A percentile compares a stretch with the other conserved stretches of the same genome.
phyloP scores from a whole-genome alignment of 2,329 filamentous ascomycete genomes.

The Fusarium aywerte region DNA sequence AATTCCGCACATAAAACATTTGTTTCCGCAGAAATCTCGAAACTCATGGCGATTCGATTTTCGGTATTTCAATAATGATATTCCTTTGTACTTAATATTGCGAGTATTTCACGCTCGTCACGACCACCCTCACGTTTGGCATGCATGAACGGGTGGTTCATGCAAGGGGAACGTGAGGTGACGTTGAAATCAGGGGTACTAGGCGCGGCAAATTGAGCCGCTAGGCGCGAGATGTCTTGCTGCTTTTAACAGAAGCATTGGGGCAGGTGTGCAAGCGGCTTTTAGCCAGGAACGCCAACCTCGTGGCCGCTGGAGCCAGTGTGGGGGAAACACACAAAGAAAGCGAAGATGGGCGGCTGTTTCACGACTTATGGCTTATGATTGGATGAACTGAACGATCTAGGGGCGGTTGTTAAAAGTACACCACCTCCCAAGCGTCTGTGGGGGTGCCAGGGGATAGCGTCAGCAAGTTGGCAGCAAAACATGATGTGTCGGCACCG shows the following conservation, averaged over 20 bases:
- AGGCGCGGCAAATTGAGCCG: constrained; percentile 50
- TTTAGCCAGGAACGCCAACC: constrained; percentile 43
- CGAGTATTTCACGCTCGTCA: constrained; percentile 29
- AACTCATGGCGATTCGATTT: constrained; percentile 33
- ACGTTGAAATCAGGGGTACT: constrained; percentile 46
- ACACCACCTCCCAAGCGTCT: constrained; percentile 55
- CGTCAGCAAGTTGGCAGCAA: constrained; percentile 39
- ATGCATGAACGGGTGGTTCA: constrained; percentile 41
- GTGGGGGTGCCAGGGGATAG: constrained; percentile 42
- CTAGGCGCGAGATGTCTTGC: constrained; percentile 55
- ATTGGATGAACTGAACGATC: constrained; percentile 59
- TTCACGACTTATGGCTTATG: constrained; percentile 64
- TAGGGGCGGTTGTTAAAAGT: constrained; percentile 55
- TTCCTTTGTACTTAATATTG: constrained; percentile 29
- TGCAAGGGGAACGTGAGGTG: constrained; percentile 43
- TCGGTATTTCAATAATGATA: constrained; percentile 30
- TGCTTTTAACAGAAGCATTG: constrained; percentile 53
- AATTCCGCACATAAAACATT: constrained; percentile 31
- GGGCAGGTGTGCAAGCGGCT: constrained; percentile 44
- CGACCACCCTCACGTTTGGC: constrained; percentile 34
- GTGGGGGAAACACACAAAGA: constrained; percentile 34
- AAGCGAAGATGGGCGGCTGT: constrained; percentile 48
- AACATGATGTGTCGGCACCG: constrained; percentile 40
- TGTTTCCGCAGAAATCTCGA: constrained; percentile 38
- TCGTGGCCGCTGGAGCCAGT: constrained; percentile 45